A percentile compares a stretch with the other conserved stretches of the same genome.
Evolutionary conservation across 2,329 filamentous ascomycete genomes (phyloP).

Genomic region (Aspergillus oerlinghausenensis): DNA sequence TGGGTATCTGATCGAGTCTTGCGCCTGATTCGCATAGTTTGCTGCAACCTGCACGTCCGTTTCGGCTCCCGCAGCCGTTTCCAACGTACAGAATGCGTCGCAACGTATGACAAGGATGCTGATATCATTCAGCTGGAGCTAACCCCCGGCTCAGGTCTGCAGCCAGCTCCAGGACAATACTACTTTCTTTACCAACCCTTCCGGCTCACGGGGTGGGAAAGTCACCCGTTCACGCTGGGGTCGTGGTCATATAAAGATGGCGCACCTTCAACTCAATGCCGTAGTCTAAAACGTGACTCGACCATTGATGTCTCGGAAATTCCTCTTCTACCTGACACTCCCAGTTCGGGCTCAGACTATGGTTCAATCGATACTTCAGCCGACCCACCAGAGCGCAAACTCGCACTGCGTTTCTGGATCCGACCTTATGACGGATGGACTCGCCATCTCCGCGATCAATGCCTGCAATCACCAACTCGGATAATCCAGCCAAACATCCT

Average conservation of each 20-base stretch:
- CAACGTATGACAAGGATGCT: constrained; percentile 41
- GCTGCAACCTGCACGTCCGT: constrained; percentile 41
- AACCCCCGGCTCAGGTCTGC: constrained; percentile 30
- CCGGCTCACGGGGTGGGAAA: constrained; percentile 45
- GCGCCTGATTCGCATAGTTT: constrained; percentile 40
- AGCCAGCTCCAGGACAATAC: constrained; percentile 44
- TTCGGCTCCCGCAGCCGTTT: constrained; percentile 14
- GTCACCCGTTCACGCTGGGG: constrained; percentile 49
- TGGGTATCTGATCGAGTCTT: constrained; percentile 48
- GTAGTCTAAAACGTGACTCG: constrained; percentile 2
- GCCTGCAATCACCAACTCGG: constrained; percentile 20
- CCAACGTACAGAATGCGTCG: constrained; percentile 32
- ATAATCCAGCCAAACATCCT: constrained; percentile 35
- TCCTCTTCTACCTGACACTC: constrained; percentile 21
- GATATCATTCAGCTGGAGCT: constrained; percentile 48
- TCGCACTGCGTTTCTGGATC: constrained; percentile 46
- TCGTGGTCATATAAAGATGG: constrained; percentile 21
- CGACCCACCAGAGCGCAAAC: constrained; percentile 10
- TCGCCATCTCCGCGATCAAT: constrained; percentile 39
- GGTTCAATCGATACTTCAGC: neutral
- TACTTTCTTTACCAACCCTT: constrained; percentile 49
- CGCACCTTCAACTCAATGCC: neutral
- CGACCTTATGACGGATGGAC: constrained; percentile 51
- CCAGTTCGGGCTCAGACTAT: neutral
- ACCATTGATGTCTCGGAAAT: constrained; percentile 16